phyloP scores from a whole-genome alignment of 1,284 basidiomycete genomes.

The Stygiomarasmius scandens region DNA sequence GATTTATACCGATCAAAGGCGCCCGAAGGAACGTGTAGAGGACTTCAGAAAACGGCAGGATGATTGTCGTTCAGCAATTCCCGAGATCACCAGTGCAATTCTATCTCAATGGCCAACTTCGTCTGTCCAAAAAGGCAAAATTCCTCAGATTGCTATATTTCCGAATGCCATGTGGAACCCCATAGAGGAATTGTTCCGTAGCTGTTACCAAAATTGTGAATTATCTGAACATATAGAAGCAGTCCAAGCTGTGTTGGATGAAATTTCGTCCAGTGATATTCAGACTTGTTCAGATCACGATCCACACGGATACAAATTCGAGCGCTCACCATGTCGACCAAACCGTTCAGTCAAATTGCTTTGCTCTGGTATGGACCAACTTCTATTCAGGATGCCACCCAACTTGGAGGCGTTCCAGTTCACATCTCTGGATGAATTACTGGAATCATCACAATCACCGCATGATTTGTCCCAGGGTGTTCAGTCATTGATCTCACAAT shows the following conservation, averaged over 20 bases:
- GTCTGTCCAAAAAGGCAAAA: too few relatives aligned
- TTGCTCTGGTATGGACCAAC: background rate
- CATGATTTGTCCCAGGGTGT: background rate
- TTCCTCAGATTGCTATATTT: background rate
- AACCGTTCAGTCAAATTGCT: background rate
- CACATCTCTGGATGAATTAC: background rate
- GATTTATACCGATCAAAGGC: background rate
- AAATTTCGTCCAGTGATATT: background rate
- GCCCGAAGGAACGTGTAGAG: background rate
- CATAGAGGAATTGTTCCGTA: background rate
- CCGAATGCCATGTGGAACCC: background rate
- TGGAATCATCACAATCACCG: background rate
- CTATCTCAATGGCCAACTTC: background rate
- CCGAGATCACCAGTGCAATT: background rate
- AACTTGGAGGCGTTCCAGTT: background rate
- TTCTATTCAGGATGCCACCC: background rate
- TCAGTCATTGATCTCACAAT: background rate
- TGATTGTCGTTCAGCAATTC: background rate
- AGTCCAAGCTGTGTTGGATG: background rate
- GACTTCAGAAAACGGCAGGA: background rate
- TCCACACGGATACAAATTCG: background rate
- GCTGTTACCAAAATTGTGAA: background rate
- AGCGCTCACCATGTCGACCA: background rate
- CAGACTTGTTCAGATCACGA: background rate
- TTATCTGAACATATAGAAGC: background rate